Evolutionary conservation across 2,329 filamentous ascomycete genomes (phyloP), one percentile per base, ranked within the genome.

Genomic region (Ophiocordyceps unilateralis): DNA sequence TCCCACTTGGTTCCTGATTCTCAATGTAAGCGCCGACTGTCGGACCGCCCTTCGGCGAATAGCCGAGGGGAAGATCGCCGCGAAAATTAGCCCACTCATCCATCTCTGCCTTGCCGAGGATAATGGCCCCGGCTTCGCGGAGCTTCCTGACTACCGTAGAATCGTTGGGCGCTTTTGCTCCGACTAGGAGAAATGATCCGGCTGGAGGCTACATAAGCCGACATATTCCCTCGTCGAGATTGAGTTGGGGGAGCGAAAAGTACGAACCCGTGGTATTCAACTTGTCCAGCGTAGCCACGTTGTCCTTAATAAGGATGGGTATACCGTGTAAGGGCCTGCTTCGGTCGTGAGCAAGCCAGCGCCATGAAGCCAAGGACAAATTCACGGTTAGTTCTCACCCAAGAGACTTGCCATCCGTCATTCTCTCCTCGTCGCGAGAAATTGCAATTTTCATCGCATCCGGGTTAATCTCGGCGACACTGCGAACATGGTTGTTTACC

Each of bases 241-340:
- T 4, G 11, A 42, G 44, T 43, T 43, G 11, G 24, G 6, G 24
- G 24, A 26, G 6, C 24, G 11, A 26, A 26, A 11, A 11, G 6
- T 26, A 6, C 11, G 24, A 26, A 26, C 53, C 50, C 5, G 54
- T 76, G 44, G 72, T 79, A 53, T 76, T 70, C 71, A 77, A 76
- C 47, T 65, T 54, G 52, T 79, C 76, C 1, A 58, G 54, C 0
- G 76, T 81, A 21, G 70, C 76, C 45, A 79, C 78, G 53, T 77
- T 79, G 57, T 78, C 72, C 58, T 81, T 81, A 58, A 81, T 67
- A 3, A 81, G 58, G 39, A 81, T 69, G 0, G 77, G 77, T 2
- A 81, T 67, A 2, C 77, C 77, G 54, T 81, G 74, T 1, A 80
- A 59, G 1, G 73, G 72, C 0, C 49, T 50, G 12, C 5, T 12